A percentile compares a stretch with the other conserved stretches of the same genome.
Conservation (phyloP, 768 basidiomycete species). For the Glaciozyma antarctica region DNA sequence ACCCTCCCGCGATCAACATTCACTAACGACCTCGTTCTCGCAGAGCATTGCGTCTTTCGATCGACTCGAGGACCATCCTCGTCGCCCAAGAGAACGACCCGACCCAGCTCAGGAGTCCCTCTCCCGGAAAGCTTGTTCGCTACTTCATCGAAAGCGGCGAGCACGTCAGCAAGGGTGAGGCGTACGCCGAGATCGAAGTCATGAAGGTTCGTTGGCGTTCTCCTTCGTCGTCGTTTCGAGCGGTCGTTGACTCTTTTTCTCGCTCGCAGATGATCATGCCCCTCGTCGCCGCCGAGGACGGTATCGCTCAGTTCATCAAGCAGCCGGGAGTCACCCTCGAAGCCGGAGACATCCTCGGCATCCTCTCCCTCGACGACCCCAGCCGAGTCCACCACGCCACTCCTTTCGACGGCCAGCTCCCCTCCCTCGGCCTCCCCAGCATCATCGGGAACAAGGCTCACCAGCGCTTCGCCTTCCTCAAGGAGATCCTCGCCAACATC, state of each 20-base stretch:
- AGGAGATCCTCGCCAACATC: slow-evolving; percentile 74
- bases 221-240: slow-evolving; percentile 6
- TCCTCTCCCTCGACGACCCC: slow-evolving; percentile 91
- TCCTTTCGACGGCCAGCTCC: slow-evolving; percentile 90
- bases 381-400: slow-evolving; percentile 94
- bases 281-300: slow-evolving; percentile 84
- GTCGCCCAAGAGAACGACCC: slow-evolving; percentile 99
- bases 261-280: slow-evolving; percentile 99
- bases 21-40: neutral
- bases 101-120: slow-evolving; percentile 88
- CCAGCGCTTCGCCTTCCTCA: slow-evolving; percentile 66
- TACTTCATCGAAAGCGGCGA: slow-evolving; percentile 95
- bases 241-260: neutral
- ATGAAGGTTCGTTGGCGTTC: slow-evolving; percentile 44
- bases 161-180: slow-evolving; percentile 90
- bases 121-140: slow-evolving; percentile 89
- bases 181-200: slow-evolving; percentile 92
- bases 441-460: slow-evolving; percentile 82
- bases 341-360: slow-evolving; percentile 94
- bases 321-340: slow-evolving; percentile 95
- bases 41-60: slow-evolving; percentile 56
- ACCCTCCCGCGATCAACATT: neutral
- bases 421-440: slow-evolving; percentile 72
- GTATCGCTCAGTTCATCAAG: slow-evolving; percentile 88
- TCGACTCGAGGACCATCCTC: slow-evolving; percentile 94